phyloP scores from a whole-genome alignment of 139 green algal genomes.

The Tetradesmus obliquus region DNA sequence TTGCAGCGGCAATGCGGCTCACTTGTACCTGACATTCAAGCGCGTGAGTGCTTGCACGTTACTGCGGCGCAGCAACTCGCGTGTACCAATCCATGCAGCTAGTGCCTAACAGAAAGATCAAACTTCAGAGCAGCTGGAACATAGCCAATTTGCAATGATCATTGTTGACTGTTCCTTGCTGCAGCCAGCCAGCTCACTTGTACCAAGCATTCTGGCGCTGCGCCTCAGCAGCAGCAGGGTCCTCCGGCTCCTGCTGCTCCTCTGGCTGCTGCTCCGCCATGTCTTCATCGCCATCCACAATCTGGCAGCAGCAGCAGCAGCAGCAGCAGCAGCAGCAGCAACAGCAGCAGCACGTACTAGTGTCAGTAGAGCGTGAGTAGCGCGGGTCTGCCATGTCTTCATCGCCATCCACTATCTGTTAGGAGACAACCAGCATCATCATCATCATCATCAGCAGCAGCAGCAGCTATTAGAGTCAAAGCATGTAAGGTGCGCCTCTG shows the following conservation, averaged over 20 bases:
- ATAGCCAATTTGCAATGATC: not conserved
- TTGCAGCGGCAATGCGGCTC: not conserved
- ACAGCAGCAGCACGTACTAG: not conserved
- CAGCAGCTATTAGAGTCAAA: too few species aligned
- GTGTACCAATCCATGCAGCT: too few species aligned
- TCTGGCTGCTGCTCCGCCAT: not conserved
- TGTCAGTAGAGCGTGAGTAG: too few species aligned
- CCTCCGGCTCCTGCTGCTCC: not conserved
- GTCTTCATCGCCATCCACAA: not conserved
- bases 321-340: not conserved
- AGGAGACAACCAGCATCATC: not conserved
- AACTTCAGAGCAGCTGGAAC: too few species aligned
- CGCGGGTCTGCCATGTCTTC: not conserved
- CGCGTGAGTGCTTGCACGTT: not conserved
- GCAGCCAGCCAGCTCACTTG: not conserved
- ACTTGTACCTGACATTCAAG: slow-evolving; percentile 28
- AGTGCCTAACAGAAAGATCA: too few species aligned
- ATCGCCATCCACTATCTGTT: not conserved
- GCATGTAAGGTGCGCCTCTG: too few species aligned
- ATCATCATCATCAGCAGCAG: not conserved
- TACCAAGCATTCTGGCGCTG: slow-evolving; percentile 22
- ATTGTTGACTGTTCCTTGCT: not conserved
- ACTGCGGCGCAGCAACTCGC: too few species aligned
- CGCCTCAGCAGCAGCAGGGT: slow-evolving; percentile 7
- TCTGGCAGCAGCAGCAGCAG: not conserved